A percentile compares a stretch with the other conserved stretches of the same genome.
These are phyloP conservation scores for Furculomyces boomerangus DNA, from an alignment of 371 early-diverging fungal genomes.

Conservation along the genomic window DNA sequence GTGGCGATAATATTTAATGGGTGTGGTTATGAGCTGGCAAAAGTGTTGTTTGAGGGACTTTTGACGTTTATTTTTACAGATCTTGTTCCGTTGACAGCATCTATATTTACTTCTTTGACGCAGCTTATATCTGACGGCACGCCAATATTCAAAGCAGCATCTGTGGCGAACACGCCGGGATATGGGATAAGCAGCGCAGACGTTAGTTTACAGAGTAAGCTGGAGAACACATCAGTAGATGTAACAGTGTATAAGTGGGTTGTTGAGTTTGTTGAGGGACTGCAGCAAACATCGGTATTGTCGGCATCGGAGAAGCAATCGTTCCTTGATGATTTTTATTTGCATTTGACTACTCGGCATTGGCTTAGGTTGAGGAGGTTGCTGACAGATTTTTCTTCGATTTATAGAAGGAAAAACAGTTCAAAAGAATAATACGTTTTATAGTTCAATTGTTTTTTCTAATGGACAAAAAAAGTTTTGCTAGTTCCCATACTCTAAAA, in stretches of 20 bases:
- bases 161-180: neutral
- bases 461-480: too few species aligned
- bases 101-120: neutral
- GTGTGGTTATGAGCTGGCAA: neutral
- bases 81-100: neutral
- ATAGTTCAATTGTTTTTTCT: too few species aligned
- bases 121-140: neutral
- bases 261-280: neutral
- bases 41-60: neutral
- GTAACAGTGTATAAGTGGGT: neutral
- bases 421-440: too few species aligned
- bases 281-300: neutral
- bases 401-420: conserved; percentile 25
- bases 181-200: neutral
- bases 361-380: conserved; percentile 23
- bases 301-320: neutral
- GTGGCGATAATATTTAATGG: neutral
- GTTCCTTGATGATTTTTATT: neutral
- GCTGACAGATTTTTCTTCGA: conserved; percentile 29
- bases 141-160: neutral
- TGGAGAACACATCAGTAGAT: neutral
- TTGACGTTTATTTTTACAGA: neutral
- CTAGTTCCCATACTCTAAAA: too few species aligned
- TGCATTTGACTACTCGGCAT: conserved; percentile 11
- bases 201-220: neutral